Base-by-base conservation (phyloP, 306 rosid genomes). In the Castanea crenata region DNA sequence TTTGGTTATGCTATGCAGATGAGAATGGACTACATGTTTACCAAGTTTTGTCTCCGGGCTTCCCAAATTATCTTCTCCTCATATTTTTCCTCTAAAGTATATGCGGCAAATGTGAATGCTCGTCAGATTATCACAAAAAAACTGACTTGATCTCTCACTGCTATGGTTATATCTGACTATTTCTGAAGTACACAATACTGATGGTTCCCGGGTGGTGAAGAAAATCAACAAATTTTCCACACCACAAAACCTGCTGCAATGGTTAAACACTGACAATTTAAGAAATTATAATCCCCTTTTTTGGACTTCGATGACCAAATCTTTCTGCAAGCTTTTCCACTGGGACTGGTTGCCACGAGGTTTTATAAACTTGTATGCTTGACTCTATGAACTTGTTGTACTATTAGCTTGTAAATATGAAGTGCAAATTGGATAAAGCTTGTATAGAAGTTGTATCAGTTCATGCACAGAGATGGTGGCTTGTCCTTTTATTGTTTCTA, bases 361-460 rank as follows among this genome's bases (percentile, higher is more conserved):
- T 49, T 72, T n/a, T 25, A 4, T 4, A 55, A 34, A 55, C 70
- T 54, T 74, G 70, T 64, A 72, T 52, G 57, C 64, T 35, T 31
- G 64, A 46, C 49, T 76, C 54, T 76, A 76, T 31, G 73, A 32
- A 64, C 15, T 29, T 15, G 9, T 41, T 41, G 54, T 59, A 71
- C 71, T 73, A 58, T 59, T 20, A 49, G 29, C 69, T 55, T 74
- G 83, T 74, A 80, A 23, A 80, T 80, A 73, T 73, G 21, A 72
- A 61, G 44, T 79, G 49, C 35, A 72, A 72, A 46, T 19, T 23
- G 14, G 71, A 56, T 57, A 44, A 57, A 72, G 58, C 78, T 58
- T 79, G 82, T 79, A 72, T 21, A 79, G 82, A 25, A 46, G 32
- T 21, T 51, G 55, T 79, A 3, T 46, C 57, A 11, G 34, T 46